Conservation (phyloP, 2,329 filamentous ascomycete genomes). For the Zelopaecilomyces penicillatus region DNA sequence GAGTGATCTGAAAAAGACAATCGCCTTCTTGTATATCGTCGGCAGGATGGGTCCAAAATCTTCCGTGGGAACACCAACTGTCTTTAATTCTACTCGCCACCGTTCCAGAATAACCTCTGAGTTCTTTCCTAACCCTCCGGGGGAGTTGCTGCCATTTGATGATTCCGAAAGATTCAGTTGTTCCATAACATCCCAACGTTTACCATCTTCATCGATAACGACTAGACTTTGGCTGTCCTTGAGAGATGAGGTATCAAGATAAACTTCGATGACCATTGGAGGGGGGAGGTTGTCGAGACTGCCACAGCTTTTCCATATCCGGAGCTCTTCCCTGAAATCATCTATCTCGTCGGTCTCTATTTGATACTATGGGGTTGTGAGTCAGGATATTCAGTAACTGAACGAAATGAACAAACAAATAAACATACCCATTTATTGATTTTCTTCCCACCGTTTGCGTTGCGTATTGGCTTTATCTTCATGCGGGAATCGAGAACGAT, state of each 20-base stretch:
- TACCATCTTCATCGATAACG: slow-evolving; percentile 78
- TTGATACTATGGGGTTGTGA: slow-evolving; percentile 62
- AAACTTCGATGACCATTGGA: slow-evolving; percentile 83
- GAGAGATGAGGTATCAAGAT: slow-evolving; percentile 70
- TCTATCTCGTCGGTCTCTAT: slow-evolving; percentile 90
- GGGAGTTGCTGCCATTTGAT: slow-evolving; percentile 39
- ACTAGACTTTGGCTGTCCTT: slow-evolving; percentile 82
- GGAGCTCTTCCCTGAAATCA: slow-evolving; percentile 72
- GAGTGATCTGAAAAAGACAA: slow-evolving; percentile 85
- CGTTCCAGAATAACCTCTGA: slow-evolving; percentile 81
- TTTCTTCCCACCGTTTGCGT: slow-evolving; percentile 40
- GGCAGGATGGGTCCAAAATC: slow-evolving; percentile 61
- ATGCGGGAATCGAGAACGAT: slow-evolving; percentile 76
- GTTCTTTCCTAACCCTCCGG: slow-evolving; percentile 35
- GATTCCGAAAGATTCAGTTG: slow-evolving; percentile 60
- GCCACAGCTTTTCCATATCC: slow-evolving; percentile 73
- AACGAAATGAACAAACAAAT: slow-evolving; percentile 10
- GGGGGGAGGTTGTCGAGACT: slow-evolving; percentile 69
- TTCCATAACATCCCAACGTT: slow-evolving; percentile 86
- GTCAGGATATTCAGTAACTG: not conserved
- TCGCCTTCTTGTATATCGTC: slow-evolving; percentile 93
- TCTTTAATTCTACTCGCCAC: slow-evolving; percentile 77
- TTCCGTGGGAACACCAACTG: slow-evolving; percentile 39
- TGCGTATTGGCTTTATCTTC: slow-evolving; percentile 48
- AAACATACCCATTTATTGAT: slow-evolving; percentile 76